Conservation (phyloP, 176 grass and related monocot genomes). For the Thinopyrum elongatum region DNA sequence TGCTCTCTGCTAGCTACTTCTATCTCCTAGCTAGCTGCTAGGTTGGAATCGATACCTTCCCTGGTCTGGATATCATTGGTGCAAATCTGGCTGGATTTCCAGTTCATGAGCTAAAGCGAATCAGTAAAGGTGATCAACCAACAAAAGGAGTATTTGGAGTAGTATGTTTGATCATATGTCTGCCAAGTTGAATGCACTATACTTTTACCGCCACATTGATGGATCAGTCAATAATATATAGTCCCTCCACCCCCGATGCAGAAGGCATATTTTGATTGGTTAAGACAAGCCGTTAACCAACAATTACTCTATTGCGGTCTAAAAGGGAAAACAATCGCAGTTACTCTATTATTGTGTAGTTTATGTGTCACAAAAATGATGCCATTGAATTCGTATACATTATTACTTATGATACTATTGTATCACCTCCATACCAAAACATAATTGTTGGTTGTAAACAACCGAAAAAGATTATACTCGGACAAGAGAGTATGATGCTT, state of each 20-base stretch:
- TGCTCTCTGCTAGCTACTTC: background rate
- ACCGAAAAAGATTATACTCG: too few relatives aligned
- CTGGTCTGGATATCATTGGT: slow-evolving; percentile 14
- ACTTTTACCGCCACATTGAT: background rate
- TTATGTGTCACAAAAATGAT: background rate
- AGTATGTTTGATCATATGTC: background rate
- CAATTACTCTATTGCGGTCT: too few relatives aligned
- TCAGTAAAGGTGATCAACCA: slow-evolving; percentile 21
- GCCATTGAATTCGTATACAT: background rate
- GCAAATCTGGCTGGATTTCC: slow-evolving; percentile 34
- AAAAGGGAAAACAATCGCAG: too few relatives aligned
- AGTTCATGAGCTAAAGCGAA: slow-evolving; percentile 12
- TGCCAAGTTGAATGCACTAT: background rate
- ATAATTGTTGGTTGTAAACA: too few relatives aligned
- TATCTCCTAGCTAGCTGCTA: slow-evolving; percentile 7
- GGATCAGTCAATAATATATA: background rate
- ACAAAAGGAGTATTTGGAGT: background rate
- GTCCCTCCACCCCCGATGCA: background rate
- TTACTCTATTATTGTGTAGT: background rate
- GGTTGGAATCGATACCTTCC: slow-evolving; percentile 29
- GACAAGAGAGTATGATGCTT: too few relatives aligned
- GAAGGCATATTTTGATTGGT: background rate
- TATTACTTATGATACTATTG: background rate
- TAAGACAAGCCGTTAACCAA: background rate
- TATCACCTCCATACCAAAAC: too few relatives aligned